Evolutionary conservation across 495 filamentous ascomycete genomes (phyloP), one percentile per base, ranked within the genome.

Genomic region (Podospora bellae-mahoneyi): DNA sequence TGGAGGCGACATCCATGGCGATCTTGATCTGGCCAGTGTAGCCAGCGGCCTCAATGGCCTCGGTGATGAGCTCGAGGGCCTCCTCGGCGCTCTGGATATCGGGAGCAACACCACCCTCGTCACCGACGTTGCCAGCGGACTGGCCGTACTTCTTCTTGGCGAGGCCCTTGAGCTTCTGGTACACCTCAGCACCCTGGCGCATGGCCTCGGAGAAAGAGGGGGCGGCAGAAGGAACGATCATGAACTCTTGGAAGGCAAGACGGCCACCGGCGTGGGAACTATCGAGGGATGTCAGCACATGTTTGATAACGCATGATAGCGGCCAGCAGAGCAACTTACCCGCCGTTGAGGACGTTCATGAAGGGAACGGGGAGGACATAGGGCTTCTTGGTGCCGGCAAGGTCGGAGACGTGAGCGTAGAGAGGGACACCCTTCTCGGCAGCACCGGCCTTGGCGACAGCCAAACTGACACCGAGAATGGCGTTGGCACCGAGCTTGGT

Each of bases 61-160:
- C 91, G 71, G 90, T 92, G 82, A 99, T 98, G 73, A 99, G 89
- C 78, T 97, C 92, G 67, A 99, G 92, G 77, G 96, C 96, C 84
- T 99, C 96, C 81, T 96, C 88, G 67, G 96, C 84, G 68, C 90
- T 93, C 87, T 97, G 92, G 76, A 99, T 97, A 89, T 98, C 94
- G 71, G 96, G 96, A 74, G 96, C 96, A 78, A 99, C 95, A 89
- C 96, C 96, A 85, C 96, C 96, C 89, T 99, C 96, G 79, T 99
- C 96, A 80, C 96, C 96, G 71, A 99, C 91, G 80, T 97, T 99
- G 73, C 96, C 96, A 72, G 96, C 96, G 66, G 96, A 97, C 80
- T 97, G 94, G 74, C 96, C 96, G 82, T 99, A 99, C 87, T 90
- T 95, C 91, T 98, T 96, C 92, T 98, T 99, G 75, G 96, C 95